These are phyloP conservation scores for Endocladia muricata DNA, from an alignment of 31 red algal genomes.

Conservation along the genomic window DNA sequence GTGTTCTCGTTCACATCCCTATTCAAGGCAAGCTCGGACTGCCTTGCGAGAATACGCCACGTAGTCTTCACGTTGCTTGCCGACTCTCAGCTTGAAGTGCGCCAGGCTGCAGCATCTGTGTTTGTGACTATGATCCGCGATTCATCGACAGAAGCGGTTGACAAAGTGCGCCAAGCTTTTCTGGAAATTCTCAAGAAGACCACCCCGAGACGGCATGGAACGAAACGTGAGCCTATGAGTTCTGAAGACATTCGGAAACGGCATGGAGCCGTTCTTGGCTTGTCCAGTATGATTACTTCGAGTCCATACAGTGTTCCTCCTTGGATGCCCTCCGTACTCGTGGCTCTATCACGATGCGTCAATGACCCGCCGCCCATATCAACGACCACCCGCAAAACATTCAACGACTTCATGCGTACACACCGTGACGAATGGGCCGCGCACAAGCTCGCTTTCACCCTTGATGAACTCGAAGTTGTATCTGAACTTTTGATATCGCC, in stretches of 20 bases:
- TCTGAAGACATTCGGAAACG: slow-evolving; percentile 47
- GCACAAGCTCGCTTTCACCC: slow-evolving; percentile 68
- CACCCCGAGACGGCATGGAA: slow-evolving; percentile 22
- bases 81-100: slow-evolving; percentile 81
- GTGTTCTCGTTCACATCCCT: slow-evolving; percentile 72
- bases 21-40: slow-evolving; percentile 16
- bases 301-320: slow-evolving; percentile 82
- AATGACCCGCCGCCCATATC: slow-evolving; percentile 85
- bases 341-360: slow-evolving; percentile 76
- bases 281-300: slow-evolving; percentile 73
- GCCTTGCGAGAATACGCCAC: slow-evolving; percentile 37
- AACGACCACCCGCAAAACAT: slow-evolving; percentile 73
- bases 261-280: slow-evolving; percentile 82
- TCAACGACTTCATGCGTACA: slow-evolving; percentile 92
- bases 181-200: slow-evolving; percentile 36
- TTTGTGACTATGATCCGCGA: slow-evolving; percentile 86
- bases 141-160: slow-evolving; percentile 48
- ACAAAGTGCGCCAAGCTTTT: slow-evolving; percentile 24
- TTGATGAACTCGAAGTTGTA: slow-evolving; percentile 76
- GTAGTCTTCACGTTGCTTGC: slow-evolving; percentile 57
- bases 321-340: slow-evolving; percentile 85
- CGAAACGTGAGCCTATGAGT: slow-evolving; percentile 32
- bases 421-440: slow-evolving; percentile 90
- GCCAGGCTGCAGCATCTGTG: slow-evolving; percentile 68
- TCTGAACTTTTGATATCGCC: slow-evolving; percentile 82